These are phyloP conservation scores for Trypethelium eluteriae DNA, from an alignment of 495 filamentous ascomycete genomes.

Conservation along the genomic window DNA sequence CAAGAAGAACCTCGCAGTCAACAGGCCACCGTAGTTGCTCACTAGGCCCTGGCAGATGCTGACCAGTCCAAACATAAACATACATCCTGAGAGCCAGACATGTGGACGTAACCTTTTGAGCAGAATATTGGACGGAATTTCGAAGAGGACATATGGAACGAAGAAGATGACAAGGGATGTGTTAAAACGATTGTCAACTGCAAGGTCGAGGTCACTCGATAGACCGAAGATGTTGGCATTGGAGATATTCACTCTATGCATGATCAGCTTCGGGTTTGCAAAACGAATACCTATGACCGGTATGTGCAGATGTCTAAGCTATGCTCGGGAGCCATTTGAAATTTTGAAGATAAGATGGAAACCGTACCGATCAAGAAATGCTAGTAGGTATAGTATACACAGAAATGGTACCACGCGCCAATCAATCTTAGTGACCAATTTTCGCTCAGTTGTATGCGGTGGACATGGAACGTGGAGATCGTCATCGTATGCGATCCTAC, in stretches of 20 bases:
- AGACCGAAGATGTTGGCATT: slow-evolving; percentile 54
- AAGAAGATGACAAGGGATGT: slow-evolving; percentile 84
- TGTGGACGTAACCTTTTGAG: slow-evolving; percentile 74
- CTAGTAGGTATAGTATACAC: slow-evolving; percentile 74
- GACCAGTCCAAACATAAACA: slow-evolving; percentile 74
- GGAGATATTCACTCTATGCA: slow-evolving; percentile 34
- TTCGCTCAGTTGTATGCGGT: slow-evolving; percentile 61
- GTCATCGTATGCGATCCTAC: slow-evolving; percentile 20
- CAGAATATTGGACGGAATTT: slow-evolving; percentile 83
- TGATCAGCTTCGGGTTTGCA: background rate
- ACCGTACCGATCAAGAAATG: slow-evolving; percentile 72
- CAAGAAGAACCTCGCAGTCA: slow-evolving; percentile 76
- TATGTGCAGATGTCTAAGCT: background rate
- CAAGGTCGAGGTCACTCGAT: slow-evolving; percentile 54
- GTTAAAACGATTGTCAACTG: slow-evolving; percentile 58
- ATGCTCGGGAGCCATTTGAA: too few relatives aligned
- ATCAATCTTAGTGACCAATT: slow-evolving; percentile 70
- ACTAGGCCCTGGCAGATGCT: slow-evolving; percentile 75
- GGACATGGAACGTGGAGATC: slow-evolving; percentile 37
- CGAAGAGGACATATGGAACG: slow-evolving; percentile 79
- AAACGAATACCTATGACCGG: background rate
- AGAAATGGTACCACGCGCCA: slow-evolving; percentile 72
- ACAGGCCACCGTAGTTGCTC: slow-evolving; percentile 65
- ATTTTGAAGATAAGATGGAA: background rate
- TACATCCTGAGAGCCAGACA: slow-evolving; percentile 71